Evolutionary conservation across 2,329 filamentous ascomycete genomes (phyloP).

Genomic region (Pseudogymnoascus sp.): DNA sequence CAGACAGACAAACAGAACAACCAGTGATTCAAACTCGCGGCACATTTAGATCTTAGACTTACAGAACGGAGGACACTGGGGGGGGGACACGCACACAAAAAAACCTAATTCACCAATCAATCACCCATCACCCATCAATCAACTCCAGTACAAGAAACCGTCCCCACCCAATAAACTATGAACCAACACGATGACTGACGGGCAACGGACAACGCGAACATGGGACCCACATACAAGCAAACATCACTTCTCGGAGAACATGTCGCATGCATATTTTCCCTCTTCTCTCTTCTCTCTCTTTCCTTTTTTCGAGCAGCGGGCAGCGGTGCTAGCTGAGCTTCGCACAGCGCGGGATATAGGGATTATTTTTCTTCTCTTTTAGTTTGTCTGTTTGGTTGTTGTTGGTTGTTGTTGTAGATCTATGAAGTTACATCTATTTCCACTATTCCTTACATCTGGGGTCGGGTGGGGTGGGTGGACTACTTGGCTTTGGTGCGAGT

Average conservation of each 20-base stretch:
- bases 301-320: too few relatives aligned
- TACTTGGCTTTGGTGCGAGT: neutral
- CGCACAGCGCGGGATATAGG: too few relatives aligned
- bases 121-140: neutral
- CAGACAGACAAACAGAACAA: neutral
- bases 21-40: neutral
- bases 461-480: neutral
- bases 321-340: too few relatives aligned
- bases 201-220: neutral
- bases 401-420: neutral
- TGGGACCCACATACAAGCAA: neutral
- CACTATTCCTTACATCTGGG: neutral
- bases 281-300: too few relatives aligned
- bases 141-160: neutral
- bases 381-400: neutral
- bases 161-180: neutral
- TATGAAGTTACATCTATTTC: neutral
- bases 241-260: neutral
- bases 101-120: neutral
- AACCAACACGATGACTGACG: neutral
- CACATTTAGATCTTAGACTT: constrained; percentile 2
- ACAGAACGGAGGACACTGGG: too few relatives aligned
- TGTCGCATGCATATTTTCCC: neutral
- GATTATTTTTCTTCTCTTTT: neutral
- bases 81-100: neutral